Conservation (phyloP, 129 eudicot species). For the Escallonia rubra region DNA sequence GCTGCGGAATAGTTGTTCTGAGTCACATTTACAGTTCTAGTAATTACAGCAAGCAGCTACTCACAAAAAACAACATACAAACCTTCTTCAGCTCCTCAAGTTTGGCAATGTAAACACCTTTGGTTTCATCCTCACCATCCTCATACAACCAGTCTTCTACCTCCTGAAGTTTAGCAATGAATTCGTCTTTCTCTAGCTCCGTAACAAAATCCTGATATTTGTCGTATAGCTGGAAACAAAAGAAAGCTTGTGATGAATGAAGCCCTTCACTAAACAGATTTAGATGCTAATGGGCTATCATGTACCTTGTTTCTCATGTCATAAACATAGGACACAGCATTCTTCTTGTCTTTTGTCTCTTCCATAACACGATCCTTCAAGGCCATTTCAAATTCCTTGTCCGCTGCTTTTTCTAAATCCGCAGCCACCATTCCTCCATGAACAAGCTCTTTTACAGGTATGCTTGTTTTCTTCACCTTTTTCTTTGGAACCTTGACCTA, state of each 20-base stretch:
- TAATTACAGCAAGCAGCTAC: background rate
- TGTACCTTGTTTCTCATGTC: constrained; percentile 94
- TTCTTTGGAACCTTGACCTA: constrained; percentile 86
- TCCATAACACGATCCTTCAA: constrained; percentile 95
- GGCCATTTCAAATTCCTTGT: constrained; percentile 96
- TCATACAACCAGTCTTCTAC: constrained; percentile 97
- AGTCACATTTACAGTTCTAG: background rate
- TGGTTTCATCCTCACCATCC: constrained; percentile 95
- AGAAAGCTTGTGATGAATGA: background rate
- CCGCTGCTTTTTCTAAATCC: constrained; percentile 86
- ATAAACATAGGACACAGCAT: constrained; percentile 88
- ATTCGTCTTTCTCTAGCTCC: constrained; percentile 63
- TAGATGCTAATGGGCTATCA: background rate
- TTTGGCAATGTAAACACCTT: constrained; percentile 76
- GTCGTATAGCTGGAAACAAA: constrained; percentile 56
- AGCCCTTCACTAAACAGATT: background rate
- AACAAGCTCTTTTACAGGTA: constrained; percentile 64
- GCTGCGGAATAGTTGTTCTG: constrained; percentile 34
- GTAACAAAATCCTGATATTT: constrained; percentile 67
- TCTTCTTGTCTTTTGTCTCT: constrained; percentile 93
- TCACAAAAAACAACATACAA: background rate
- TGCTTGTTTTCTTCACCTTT: constrained; percentile 60
- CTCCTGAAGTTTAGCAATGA: constrained; percentile 61
- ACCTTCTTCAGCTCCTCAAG: constrained; percentile 93
- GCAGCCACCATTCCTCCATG: constrained; percentile 56